A percentile compares a stretch with the other conserved stretches of the same genome.
These are phyloP conservation scores for Colletotrichum trifolii DNA, from an alignment of 2,329 filamentous ascomycete species.

Conservation along the genomic window DNA sequence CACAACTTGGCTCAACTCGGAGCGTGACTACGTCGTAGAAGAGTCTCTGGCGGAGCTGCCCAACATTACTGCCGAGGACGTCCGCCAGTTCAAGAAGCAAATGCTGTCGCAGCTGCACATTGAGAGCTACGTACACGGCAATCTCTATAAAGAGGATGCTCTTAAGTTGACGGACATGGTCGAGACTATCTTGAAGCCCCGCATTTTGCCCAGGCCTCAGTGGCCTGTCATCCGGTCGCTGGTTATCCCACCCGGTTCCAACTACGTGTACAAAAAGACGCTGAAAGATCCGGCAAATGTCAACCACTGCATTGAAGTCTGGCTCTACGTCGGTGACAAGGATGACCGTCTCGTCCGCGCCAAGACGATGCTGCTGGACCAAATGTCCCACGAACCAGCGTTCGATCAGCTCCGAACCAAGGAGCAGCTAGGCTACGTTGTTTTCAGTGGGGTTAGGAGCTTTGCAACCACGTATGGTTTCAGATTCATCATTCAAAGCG, in stretches of 20 bases:
- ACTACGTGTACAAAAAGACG: constrained; percentile 83
- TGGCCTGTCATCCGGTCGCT: constrained; percentile 84
- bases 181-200: constrained; percentile 80
- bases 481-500: constrained; percentile 92
- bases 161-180: constrained; percentile 86
- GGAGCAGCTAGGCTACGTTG: constrained; percentile 96
- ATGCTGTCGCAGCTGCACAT: constrained; percentile 86
- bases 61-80: constrained; percentile 77
- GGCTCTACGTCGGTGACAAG: constrained; percentile 76
- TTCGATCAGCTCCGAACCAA: constrained; percentile 97
- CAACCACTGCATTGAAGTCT: constrained; percentile 86
- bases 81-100: constrained; percentile 82
- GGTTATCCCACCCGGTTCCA: constrained; percentile 80
- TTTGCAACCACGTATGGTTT: constrained; percentile 85
- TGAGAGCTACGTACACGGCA: constrained; percentile 90
- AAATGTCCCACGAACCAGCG: constrained; percentile 91
- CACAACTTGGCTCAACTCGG: constrained; percentile 81
- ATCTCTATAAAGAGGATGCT: constrained; percentile 93
- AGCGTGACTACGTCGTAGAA: constrained; percentile 82
- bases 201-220: constrained; percentile 78
- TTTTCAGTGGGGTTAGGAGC: constrained; percentile 82
- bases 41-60: constrained; percentile 83
- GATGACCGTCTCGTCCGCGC: constrained; percentile 77
- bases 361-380: constrained; percentile 83
- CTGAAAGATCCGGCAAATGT: constrained; percentile 90